A percentile compares a stretch with the other conserved stretches of the same genome.
phyloP scores from a whole-genome alignment of 1,284 basidiomycete species.

The Puccinia horiana region DNA sequence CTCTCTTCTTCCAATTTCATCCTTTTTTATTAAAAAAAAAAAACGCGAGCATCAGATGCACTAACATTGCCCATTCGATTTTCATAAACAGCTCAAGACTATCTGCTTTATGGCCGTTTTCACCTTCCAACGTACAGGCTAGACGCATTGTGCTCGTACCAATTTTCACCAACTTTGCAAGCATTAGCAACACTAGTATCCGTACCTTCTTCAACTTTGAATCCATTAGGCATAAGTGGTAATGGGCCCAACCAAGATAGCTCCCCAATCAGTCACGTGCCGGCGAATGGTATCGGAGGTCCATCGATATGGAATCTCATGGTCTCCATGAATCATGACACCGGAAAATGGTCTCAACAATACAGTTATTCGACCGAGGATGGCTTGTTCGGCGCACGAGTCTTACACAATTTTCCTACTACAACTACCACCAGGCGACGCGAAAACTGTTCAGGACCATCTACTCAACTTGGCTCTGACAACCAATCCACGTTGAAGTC shows the following conservation, averaged over 20 bases:
- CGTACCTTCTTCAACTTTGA: neutral
- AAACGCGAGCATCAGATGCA: neutral
- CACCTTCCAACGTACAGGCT: constrained; percentile 42
- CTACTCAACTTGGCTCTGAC: constrained; percentile 6
- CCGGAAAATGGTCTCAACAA: constrained; percentile 88
- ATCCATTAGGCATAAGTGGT: constrained; percentile 6
- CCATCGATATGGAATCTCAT: constrained; percentile 67
- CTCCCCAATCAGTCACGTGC: constrained; percentile 4
- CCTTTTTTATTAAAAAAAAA: neutral
- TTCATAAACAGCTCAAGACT: constrained; percentile 9
- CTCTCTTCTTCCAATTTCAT: neutral
- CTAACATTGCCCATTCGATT: neutral
- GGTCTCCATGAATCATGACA: constrained; percentile 85
- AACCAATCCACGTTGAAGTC: constrained; percentile 51
- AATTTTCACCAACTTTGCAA: constrained; percentile 37
- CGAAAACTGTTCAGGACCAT: neutral
- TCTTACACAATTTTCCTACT: constrained; percentile 89
- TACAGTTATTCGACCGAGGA: constrained; percentile 94
- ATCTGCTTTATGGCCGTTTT: constrained; percentile 38
- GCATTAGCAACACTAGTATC: constrained; percentile 29
- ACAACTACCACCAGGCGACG: constrained; percentile 54
- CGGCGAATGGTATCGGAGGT: neutral
- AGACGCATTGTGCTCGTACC: constrained; percentile 37
- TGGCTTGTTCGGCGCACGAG: constrained; percentile 81
- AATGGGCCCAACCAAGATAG: neutral